Evolutionary conservation across 345 rosid species (phyloP), one percentile per base, ranked within the genome.

Genomic region (Melaleuca quinquenervia): DNA sequence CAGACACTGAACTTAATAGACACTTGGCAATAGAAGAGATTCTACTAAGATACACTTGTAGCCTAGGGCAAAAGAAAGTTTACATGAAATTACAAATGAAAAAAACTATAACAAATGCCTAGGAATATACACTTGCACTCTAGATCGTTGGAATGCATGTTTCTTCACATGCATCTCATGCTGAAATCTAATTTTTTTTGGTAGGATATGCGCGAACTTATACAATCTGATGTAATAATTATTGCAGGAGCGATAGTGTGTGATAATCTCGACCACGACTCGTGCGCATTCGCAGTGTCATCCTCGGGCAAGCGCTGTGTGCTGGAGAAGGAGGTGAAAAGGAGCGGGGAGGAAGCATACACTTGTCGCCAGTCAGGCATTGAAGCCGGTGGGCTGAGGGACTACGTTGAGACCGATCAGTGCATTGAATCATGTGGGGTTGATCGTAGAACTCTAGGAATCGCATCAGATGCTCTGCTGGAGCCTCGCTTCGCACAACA

Each of bases 381-480:
- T 26, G 96, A 92, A 82, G 94, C 96, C 1, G 95, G 93, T 54
- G 92, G 89, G 70, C 82, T 94, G 54, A 94, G 85, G 20, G 94
- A 94, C 89, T 90, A 90, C 85, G 86, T 95, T 1, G 99, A 96
- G 87, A 92, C 95, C 8, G 95, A 94, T 50, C 90, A 92, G 44
- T 96, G 99, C 87, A 87, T 95, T 82, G 84, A 89, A 27, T 90
- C 94, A 0, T 96, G 99, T 80, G 98, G 98, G 52, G 90, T 96
- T 45, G 98, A 95, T 82, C 86, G 99, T 52, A 93, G 91, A 76
- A 89, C 96, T 14, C 92, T 95, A 41, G 98, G 98, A 51, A 94
- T 96, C 86, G 94, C 99, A 15, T 95, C 99, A 0, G 99, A 96
- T 49, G 91, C 98, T 53, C 94, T 96, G 64, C 92, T 96, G 58